These are phyloP conservation scores for Trichosanthes truncata DNA, from an alignment of 306 rosid genomes.

Conservation along the genomic window DNA sequence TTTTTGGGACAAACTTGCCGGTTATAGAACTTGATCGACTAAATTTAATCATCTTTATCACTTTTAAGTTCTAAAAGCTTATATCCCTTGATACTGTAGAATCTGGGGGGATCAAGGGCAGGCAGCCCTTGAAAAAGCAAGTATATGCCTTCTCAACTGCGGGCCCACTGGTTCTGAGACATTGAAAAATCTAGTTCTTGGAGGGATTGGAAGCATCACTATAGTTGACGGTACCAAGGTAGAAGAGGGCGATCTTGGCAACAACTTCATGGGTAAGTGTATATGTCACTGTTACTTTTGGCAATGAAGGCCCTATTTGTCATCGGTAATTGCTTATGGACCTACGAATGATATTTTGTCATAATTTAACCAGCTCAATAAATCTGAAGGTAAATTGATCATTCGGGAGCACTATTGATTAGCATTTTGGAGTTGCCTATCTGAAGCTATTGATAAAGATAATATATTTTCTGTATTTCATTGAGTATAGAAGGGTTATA, in stretches of 20 bases:
- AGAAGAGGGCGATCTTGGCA: slow-evolving; percentile 86
- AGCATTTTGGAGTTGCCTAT: background rate
- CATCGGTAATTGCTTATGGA: background rate
- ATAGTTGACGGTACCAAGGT: slow-evolving; percentile 91
- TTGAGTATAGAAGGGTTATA: too few relatives aligned
- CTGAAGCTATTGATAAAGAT: too few relatives aligned
- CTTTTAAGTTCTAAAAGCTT: background rate
- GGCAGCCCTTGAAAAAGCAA: slow-evolving; percentile 40
- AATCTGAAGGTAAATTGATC: background rate
- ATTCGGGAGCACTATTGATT: background rate
- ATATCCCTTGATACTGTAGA: background rate
- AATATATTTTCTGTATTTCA: too few relatives aligned
- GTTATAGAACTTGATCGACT: background rate
- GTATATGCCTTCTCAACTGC: slow-evolving; percentile 77
- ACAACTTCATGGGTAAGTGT: slow-evolving; percentile 72
- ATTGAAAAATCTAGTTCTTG: slow-evolving; percentile 85
- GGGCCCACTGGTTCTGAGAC: slow-evolving; percentile 99
- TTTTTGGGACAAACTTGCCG: background rate
- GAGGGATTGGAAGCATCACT: slow-evolving; percentile 95
- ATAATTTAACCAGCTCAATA: background rate
- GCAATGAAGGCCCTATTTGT: background rate
- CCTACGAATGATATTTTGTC: background rate
- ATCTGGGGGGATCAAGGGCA: slow-evolving; percentile 14
- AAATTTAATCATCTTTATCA: background rate
- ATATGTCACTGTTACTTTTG: background rate